Conservation (phyloP, 2,329 filamentous ascomycete genomes). For the Colletotrichum echinochloae region DNA sequence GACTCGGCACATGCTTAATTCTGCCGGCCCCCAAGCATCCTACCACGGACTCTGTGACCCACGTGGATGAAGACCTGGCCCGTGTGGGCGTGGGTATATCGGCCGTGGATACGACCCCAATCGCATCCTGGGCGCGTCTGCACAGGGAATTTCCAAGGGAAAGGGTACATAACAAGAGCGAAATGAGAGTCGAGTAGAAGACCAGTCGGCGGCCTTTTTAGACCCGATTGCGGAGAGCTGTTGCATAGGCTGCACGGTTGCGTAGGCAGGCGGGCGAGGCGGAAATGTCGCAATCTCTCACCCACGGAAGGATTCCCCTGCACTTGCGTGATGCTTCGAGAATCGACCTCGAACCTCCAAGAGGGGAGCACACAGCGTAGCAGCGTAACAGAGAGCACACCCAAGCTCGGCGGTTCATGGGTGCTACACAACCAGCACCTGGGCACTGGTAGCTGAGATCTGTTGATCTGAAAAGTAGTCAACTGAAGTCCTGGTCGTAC, state of each 20-base stretch:
- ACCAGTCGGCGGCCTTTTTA: neutral
- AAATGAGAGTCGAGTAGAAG: constrained; percentile 23
- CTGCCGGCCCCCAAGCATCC: constrained; percentile 36
- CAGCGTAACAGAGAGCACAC: neutral
- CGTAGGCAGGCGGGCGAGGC: constrained; percentile 15
- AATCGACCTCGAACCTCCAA: constrained; percentile 8
- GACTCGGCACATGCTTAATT: constrained; percentile 42
- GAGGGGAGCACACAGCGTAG: constrained; percentile 9
- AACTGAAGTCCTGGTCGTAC: constrained; percentile 1
- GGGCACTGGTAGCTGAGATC: neutral
- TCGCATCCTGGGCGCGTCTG: neutral
- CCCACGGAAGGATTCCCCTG: constrained; percentile 27
- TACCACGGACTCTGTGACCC: constrained; percentile 35
- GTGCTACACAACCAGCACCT: neutral
- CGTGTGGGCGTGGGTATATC: constrained; percentile 33
- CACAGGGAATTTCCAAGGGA: neutral
- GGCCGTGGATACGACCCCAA: constrained; percentile 3
- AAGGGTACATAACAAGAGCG: neutral
- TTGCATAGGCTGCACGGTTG: constrained; percentile 1
- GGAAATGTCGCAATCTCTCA: constrained; percentile 32
- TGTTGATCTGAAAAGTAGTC: neutral
- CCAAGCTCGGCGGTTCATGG: constrained; percentile 3
- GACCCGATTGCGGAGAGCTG: neutral
- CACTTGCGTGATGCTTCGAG: constrained; percentile 32
- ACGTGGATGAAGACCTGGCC: constrained; percentile 39